Evolutionary conservation across 495 filamentous ascomycete species (phyloP), one percentile per base, ranked within the genome.

Genomic region (Penicillium bialowiezense): DNA sequence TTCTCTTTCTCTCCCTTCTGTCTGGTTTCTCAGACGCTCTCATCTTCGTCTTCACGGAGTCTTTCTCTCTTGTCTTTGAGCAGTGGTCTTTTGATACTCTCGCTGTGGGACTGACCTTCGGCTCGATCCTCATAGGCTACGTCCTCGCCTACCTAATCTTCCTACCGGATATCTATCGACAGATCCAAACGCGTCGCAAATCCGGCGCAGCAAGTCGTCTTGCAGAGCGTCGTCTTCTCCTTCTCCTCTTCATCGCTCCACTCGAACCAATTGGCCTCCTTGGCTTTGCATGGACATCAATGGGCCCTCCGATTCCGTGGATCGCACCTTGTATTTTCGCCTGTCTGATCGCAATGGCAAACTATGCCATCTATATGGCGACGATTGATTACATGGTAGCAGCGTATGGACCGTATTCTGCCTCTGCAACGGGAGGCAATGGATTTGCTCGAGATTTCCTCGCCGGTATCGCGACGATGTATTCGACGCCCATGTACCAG

Each of bases 351-450:
- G 83, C 81, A 7, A 84, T 86, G 45, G 83, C 84, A 19, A 86
- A 87, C 56, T 87, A 86, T 52, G 73, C 76, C 38, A 86, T 88
- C 54, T 87, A 88, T 67, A 88, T 89, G 85, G 86, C 85, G 0
- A 89, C 88, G 0, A 87, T 90, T 48, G 87, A 91, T 54, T 91
- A 91, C 69, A 90, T 90, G 87, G 81, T 90, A n/a, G 82, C 79
- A 34, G 79, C 85, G 1, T 90, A 91, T 60, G 88, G 87, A 0
- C 84, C 83, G 0, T 90, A 89, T 63, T 83, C 85, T 20, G 85
- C 88, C 3, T 90, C 87, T 1, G 88, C 88, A 0, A 90, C 88
- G 1, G 88, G 88, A 15, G 84, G 84, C 1, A 88, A 88, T 51
- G 83, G 78, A 0, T 70, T 75, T 15, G 71, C 72, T 0, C 59